phyloP scores from a whole-genome alignment of 1,284 basidiomycete genomes.

The Trametes versicolor region DNA sequence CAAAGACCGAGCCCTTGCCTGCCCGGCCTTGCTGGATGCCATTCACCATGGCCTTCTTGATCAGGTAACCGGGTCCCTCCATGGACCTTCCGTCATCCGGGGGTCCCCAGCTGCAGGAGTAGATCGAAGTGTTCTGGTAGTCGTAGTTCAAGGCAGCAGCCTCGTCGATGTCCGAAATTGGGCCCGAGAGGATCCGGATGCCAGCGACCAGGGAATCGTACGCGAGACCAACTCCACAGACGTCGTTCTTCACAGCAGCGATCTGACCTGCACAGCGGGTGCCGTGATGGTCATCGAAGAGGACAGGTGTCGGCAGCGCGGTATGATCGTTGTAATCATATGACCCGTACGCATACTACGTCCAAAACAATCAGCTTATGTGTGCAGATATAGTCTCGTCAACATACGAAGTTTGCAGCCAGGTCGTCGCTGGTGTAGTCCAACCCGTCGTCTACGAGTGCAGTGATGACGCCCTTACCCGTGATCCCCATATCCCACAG shows the following conservation, averaged over 20 bases:
- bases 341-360: conserved; percentile 87
- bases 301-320: conserved; percentile 86
- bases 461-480: conserved; percentile 88
- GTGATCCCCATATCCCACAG: conserved; percentile 90
- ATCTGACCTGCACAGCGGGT: conserved; percentile 99
- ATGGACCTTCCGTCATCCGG: conserved; percentile 95
- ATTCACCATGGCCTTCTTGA: conserved; percentile 95
- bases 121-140: conserved; percentile 93
- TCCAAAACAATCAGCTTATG: background rate
- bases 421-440: conserved; percentile 93
- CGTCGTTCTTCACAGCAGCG: conserved; percentile 95
- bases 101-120: conserved; percentile 98
- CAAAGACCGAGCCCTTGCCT: conserved; percentile 94
- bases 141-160: conserved; percentile 95
- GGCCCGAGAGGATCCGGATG: conserved; percentile 94
- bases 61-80: conserved; percentile 94
- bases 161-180: conserved; percentile 99
- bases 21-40: conserved; percentile 92
- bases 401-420: conserved; percentile 90
- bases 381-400: background rate
- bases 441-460: conserved; percentile 95
- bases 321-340: conserved; percentile 98
- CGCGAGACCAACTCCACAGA: conserved; percentile 96
- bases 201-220: conserved; percentile 93
- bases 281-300: conserved; percentile 95